Conservation (phyloP, 2,329 filamentous ascomycete species). For the Lecanicillium sp. region DNA sequence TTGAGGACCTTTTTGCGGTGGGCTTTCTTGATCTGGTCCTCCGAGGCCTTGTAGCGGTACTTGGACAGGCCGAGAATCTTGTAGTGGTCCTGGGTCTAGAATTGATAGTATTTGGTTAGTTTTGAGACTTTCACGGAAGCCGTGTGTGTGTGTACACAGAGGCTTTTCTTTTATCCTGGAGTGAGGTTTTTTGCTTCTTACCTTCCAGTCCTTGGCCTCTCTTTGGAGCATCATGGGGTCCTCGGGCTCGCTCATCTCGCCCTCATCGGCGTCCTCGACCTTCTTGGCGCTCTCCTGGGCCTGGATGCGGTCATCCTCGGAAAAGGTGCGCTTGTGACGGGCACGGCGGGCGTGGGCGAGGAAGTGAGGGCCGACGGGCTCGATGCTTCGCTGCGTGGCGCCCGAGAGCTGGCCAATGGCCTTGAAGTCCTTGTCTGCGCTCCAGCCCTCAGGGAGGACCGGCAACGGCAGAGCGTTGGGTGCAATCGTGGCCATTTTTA, state of each 20-base stretch:
- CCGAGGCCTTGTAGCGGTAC: conserved; percentile 85
- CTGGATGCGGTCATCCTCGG: conserved; percentile 95
- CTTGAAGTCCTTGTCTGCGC: conserved; percentile 88
- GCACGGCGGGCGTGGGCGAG: conserved; percentile 93
- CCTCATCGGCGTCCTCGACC: conserved; percentile 81
- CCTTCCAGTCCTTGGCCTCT: conserved; percentile 99
- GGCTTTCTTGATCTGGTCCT: conserved; percentile 97
- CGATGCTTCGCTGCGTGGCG: conserved; percentile 77
- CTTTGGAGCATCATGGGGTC: conserved; percentile 85
- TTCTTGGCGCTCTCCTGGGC: conserved; percentile 93
- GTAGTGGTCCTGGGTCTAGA: conserved; percentile 89
- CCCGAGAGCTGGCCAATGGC: conserved; percentile 66
- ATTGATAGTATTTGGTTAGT: no score
- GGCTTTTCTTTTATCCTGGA: background rate
- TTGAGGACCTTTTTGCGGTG: conserved; percentile 99
- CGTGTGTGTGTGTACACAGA: conserved; percentile 1
- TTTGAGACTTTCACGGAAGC: no score
- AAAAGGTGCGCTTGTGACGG: conserved; percentile 95
- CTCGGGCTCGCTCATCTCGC: conserved; percentile 88
- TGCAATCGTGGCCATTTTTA: conserved; percentile 54
- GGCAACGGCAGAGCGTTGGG: conserved; percentile 62
- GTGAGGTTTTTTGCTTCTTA: conserved; percentile 27
- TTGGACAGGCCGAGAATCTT: conserved; percentile 88
- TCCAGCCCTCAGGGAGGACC: conserved; percentile 71
- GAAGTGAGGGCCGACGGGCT: conserved; percentile 96